phyloP scores from a whole-genome alignment of 768 basidiomycete species.

The Lactarius pseudohatsudake region DNA sequence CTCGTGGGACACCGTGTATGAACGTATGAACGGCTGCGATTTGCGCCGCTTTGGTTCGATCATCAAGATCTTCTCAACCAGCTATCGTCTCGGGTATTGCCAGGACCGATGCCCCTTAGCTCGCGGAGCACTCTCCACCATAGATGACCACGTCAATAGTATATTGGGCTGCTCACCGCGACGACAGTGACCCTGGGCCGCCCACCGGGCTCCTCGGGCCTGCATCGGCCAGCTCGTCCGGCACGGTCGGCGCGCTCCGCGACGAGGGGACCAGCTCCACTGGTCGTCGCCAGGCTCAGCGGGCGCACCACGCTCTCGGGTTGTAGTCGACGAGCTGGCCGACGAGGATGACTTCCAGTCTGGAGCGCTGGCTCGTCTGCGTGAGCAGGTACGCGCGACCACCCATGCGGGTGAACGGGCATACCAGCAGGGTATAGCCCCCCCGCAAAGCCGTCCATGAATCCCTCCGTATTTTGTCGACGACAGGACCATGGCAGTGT shows the following conservation, averaged over 20 bases:
- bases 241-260: slow-evolving; percentile 25
- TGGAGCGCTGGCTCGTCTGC: slow-evolving; percentile 31
- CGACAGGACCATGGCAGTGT: too few species aligned
- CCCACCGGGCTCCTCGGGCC: slow-evolving; percentile 17
- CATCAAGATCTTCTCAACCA: slow-evolving; percentile 26
- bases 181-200: slow-evolving; percentile 16
- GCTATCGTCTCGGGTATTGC: slow-evolving; percentile 24
- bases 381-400: neutral
- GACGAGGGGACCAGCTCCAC: slow-evolving; percentile 25
- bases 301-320: slow-evolving; percentile 10
- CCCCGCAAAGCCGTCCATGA: slow-evolving; percentile 35
- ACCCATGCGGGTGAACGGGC: slow-evolving; percentile 31
- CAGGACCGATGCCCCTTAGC: slow-evolving; percentile 12
- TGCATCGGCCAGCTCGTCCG: slow-evolving; percentile 27
- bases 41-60: slow-evolving; percentile 20
- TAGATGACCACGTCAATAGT: neutral
- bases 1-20: too few species aligned
- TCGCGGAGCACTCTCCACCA: slow-evolving; percentile 20
- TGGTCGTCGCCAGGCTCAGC: slow-evolving; percentile 21
- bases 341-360: slow-evolving; percentile 30
- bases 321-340: neutral
- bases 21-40: neutral
- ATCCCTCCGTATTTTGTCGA: neutral
- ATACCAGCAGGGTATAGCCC: slow-evolving; percentile 32
- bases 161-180: slow-evolving; percentile 16